Conservation (phyloP, 192 early-diverging fungal genomes). For the Backusella westeae region DNA sequence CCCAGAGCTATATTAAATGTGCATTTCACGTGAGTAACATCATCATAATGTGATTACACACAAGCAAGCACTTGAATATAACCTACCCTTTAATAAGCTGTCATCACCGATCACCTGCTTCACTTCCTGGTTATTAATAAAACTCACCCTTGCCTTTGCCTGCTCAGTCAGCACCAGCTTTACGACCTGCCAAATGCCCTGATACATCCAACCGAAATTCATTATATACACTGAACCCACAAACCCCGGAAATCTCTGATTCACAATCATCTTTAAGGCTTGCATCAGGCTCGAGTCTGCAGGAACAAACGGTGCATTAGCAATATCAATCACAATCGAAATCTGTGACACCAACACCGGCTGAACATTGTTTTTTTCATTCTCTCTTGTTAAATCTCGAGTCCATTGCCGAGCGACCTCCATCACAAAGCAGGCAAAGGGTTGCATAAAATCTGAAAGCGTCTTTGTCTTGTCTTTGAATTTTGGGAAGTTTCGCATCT, state of each 20-base stretch:
- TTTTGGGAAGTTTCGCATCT: conserved; percentile 33
- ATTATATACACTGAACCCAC: conserved; percentile 32
- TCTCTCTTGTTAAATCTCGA: conserved; percentile 30
- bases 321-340: conserved; percentile 26
- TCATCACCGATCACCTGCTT: conserved; percentile 25
- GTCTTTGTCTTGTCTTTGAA: conserved; percentile 15
- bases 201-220: conserved; percentile 51
- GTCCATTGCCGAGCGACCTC: conserved; percentile 41
- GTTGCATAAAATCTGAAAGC: conserved; percentile 24
- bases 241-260: conserved; percentile 26
- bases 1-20: conserved; percentile 12
- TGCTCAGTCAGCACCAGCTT: conserved; percentile 38
- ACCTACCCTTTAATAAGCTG: conserved; percentile 34
- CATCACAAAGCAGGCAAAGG: conserved; percentile 39
- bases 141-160: conserved; percentile 33
- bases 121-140: conserved; percentile 32
- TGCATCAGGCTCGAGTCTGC: conserved; percentile 23
- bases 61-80: background rate
- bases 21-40: background rate
- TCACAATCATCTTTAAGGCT: conserved; percentile 19
- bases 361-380: conserved; percentile 16
- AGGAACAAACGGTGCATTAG: conserved; percentile 27
- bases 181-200: conserved; percentile 43
- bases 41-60: background rate
- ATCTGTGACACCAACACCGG: conserved; percentile 24